These are phyloP conservation scores for Ceriops decandra DNA, from an alignment of 345 rosid species.

Conservation along the genomic window DNA sequence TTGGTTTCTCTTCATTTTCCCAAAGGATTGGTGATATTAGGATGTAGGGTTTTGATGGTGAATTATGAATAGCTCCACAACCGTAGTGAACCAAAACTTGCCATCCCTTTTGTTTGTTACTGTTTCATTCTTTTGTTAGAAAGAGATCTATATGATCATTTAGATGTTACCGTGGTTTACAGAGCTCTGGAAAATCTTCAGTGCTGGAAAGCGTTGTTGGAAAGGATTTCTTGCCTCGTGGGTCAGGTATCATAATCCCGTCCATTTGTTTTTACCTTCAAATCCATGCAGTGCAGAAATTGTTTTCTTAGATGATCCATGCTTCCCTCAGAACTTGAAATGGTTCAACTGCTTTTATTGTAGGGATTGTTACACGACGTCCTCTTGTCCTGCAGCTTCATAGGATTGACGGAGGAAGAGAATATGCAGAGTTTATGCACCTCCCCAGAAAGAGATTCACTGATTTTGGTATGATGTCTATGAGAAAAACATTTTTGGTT, in stretches of 20 bases:
- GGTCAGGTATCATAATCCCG: conserved; percentile 56
- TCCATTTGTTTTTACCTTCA: conserved; percentile 2
- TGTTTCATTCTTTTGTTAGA: background rate
- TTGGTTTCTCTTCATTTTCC: too few species aligned
- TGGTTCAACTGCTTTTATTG: conserved; percentile 23
- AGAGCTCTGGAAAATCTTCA: conserved; percentile 98
- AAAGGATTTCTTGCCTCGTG: conserved; percentile 95
- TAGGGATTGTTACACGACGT: conserved; percentile 96
- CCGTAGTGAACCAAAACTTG: too few species aligned
- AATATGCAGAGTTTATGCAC: conserved; percentile 96
- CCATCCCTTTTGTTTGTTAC: too few species aligned
- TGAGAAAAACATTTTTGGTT: background rate
- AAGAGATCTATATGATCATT: conserved; percentile 17
- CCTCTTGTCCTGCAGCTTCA: conserved; percentile 98
- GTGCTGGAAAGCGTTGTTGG: conserved; percentile 93
- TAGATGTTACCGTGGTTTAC: conserved; percentile 14
- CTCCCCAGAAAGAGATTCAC: conserved; percentile 77
- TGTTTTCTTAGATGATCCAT: background rate
- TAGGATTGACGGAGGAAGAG: conserved; percentile 80
- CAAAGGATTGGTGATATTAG: too few species aligned
- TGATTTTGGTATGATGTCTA: conserved; percentile 62
- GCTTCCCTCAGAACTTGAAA: conserved; percentile 11
- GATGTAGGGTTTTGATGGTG: too few species aligned
- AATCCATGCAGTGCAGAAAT: background rate
- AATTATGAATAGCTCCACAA: too few species aligned